Evolutionary conservation across 73 alveolate species (phyloP), one percentile per base, ranked within the genome.

Genomic region (Tetrahymena borealis): DNA sequence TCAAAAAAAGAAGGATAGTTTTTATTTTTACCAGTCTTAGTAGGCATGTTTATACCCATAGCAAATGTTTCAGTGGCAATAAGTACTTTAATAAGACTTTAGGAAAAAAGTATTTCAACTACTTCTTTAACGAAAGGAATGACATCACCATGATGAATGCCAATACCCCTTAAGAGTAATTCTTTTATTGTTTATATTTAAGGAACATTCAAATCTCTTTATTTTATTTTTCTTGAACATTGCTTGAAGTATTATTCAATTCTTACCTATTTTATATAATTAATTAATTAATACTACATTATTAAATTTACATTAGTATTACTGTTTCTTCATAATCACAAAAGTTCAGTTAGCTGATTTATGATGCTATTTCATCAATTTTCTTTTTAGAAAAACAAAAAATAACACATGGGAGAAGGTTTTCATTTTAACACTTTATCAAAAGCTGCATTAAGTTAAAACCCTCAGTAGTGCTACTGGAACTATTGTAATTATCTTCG

Each of bases 11-110:
- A 42, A 42, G 31, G 7, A 1, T n/a, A 12, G 32, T 13, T 11
- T n/a, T n/a, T n/a, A n/a, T n/a, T n/a, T 60, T 60, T 60, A 60
- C 85, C 85, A 7, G 99, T 96, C 77, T 98, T 97, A 2, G 99
- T 98, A 11, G 99, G 99, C 99, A 99, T 99, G 95, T 99, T 99
- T 78, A 99, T 96, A 11, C 99, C 99, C 97, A 99, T 98, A 39
- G 99, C 99, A 94, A 99, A 99, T 24, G 99, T 98, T 90, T 99
- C 99, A 15, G 99, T 99, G 18, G 99, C 99, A 93, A 99, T 98
- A 78, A 99, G 95, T 18, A 99, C 98, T 95, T 98, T 98, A 13
- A 99, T 94, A 41, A 97, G 93, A 33, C 99, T 99, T 90, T 97
- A 96, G 39, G 99, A 94, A 96, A 98, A 99, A 20, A 99, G 97